Base-by-base conservation (phyloP, 2,329 filamentous ascomycete species). In the Claviceps sp. region DNA sequence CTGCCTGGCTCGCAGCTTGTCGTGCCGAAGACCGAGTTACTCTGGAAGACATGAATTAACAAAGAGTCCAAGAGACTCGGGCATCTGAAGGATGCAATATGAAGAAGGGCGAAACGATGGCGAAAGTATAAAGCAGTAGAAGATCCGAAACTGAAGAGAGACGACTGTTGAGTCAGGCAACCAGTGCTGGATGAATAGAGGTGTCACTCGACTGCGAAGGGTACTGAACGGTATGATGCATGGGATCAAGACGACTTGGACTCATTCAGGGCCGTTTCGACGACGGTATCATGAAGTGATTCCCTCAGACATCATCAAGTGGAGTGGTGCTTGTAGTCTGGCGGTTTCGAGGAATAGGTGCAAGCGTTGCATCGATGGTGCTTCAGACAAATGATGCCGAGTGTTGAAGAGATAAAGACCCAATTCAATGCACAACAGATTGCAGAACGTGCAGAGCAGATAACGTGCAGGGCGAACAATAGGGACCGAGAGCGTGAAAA, bases 1-100 rank as follows among this genome's bases (percentile, higher is more conserved):
- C 72, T 71, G 73, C 71, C 65, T 74, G 74, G 65, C 70, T 80
- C 67, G 87, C 85, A 74, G 87, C 87, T 80, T 88, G 84, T 77
- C 89, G 89, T 75, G 90, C 86, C 70, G 90, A 85, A 65, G 90
- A 93, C 76, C 91, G 89, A 77, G 91, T 96, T 65, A 93, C 84
- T 87, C 90, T 96, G 80, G 83, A 76, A 81, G 87, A 88, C 89
- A 95, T 96, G 83, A 91, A 87, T 84, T 67, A 68, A 55, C 42
- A 22, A 40, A 40, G 18, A 43, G 38, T 40, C 30, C 38, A 26
- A 48, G 26, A 43, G 30, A 38, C 7, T 47, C 43, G 49, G 45
- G 52, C 49, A 54, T 52, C 65, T 63, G 58, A 59, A 53, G 62
- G 56, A 41, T 49, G 43, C 53, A 55, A 50, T 51, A 58, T 60